A percentile compares a stretch with the other conserved stretches of the same genome.
Evolutionary conservation across 352 stramenopile genomes (phyloP).

Genomic region (Thalassiosira mediterranea): DNA sequence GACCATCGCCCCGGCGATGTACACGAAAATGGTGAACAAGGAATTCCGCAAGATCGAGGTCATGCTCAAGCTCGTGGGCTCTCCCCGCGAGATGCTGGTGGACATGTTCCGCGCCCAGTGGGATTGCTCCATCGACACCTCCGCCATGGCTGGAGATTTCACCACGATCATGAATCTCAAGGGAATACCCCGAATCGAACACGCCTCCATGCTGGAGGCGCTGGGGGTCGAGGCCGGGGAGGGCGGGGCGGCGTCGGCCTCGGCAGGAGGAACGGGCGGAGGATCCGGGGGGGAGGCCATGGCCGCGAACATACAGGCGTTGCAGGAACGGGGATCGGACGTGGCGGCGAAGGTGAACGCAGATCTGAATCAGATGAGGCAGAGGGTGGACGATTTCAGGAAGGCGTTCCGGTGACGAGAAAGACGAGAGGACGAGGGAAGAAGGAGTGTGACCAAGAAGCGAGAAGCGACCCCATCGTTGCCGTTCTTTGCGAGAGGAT

Average conservation of each 20-base stretch:
- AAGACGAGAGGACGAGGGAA: too few species aligned
- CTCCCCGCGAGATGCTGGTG: slow-evolving; percentile 92
- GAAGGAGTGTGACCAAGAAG: too few species aligned
- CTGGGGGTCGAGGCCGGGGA: slow-evolving; percentile 78
- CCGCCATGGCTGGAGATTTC: slow-evolving; percentile 90
- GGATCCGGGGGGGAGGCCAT: slow-evolving; percentile 57
- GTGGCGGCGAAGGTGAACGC: slow-evolving; percentile 74
- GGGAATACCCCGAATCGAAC: slow-evolving; percentile 86
- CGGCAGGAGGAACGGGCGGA: slow-evolving; percentile 46
- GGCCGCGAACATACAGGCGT: slow-evolving; percentile 70
- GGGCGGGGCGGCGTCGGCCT: slow-evolving; percentile 48
- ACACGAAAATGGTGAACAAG: slow-evolving; percentile 96
- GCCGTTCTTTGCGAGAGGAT: too few species aligned
- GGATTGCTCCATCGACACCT: slow-evolving; percentile 81
- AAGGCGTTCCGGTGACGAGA: slow-evolving; percentile 67
- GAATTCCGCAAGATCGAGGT: slow-evolving; percentile 95
- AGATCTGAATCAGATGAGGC: slow-evolving; percentile 81
- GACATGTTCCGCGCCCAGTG: slow-evolving; percentile 97
- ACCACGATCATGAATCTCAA: slow-evolving; percentile 95
- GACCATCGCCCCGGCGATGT: slow-evolving; percentile 89
- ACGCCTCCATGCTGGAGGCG: slow-evolving; percentile 81
- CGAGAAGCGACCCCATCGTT: too few species aligned
- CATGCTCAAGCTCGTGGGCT: slow-evolving; percentile 97
- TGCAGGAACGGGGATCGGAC: slow-evolving; percentile 65
- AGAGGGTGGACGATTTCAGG: slow-evolving; percentile 81